Conservation (phyloP, 2,329 filamentous ascomycete genomes). For the Venturia aucupariae region DNA sequence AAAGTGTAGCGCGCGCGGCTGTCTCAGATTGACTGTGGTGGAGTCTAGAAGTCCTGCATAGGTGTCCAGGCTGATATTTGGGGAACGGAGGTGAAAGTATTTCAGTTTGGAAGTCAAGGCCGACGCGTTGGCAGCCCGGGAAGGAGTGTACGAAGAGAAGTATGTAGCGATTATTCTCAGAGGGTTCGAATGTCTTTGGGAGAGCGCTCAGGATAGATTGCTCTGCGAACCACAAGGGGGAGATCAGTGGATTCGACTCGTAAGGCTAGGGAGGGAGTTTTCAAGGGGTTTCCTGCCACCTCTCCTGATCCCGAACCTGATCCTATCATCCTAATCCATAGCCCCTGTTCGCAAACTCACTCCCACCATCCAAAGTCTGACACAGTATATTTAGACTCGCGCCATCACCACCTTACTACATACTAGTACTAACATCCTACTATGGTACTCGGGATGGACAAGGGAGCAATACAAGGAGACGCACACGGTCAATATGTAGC, state of each 20-base stretch:
- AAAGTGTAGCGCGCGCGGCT: slow-evolving; percentile 7
- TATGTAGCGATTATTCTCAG: too few species aligned
- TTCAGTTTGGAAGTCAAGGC: neutral
- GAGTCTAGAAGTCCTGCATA: neutral
- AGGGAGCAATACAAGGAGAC: too few species aligned
- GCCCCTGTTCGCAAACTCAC: neutral
- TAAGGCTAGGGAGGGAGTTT: neutral
- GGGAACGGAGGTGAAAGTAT: neutral
- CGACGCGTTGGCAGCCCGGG: neutral
- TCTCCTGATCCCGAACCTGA: neutral
- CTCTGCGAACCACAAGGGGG: neutral
- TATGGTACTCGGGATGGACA: too few species aligned
- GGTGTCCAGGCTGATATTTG: slow-evolving; percentile 1
- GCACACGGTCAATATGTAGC: too few species aligned
- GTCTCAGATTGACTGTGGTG: slow-evolving; percentile 1
- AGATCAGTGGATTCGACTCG: neutral
- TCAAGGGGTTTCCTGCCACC: neutral
- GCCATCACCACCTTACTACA: too few species aligned
- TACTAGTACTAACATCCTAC: too few species aligned
- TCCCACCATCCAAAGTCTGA: neutral
- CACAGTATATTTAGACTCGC: too few species aligned
- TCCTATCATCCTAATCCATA: neutral
- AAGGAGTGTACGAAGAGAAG: slow-evolving; percentile 3
- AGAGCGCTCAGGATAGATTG: slow-evolving; percentile 3
- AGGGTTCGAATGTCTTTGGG: neutral